phyloP scores from a whole-genome alignment of 257 asterid genomes.

The Mentha longifolia region DNA sequence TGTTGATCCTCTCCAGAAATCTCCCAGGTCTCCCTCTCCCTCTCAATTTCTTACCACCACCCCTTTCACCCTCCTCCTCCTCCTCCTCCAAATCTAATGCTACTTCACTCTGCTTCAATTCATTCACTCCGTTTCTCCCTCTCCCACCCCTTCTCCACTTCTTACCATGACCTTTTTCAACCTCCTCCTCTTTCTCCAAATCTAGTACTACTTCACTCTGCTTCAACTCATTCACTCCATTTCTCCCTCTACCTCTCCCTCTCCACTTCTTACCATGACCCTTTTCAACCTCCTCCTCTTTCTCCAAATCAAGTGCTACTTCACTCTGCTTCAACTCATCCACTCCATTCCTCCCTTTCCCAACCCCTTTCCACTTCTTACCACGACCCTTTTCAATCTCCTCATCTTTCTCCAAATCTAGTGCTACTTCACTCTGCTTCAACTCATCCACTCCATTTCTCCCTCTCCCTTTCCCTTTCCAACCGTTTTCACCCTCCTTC shows the following conservation, averaged over 20 bases:
- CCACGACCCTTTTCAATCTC: constrained; percentile 15
- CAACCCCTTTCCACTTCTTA: not conserved
- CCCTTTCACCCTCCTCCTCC: constrained; percentile 21
- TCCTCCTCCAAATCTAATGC: constrained; percentile 9
- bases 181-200: not conserved
- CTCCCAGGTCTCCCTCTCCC: not conserved
- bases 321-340: too few species aligned
- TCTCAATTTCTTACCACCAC: not conserved
- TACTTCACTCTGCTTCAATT: constrained; percentile 24
- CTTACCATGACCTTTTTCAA: too few species aligned
- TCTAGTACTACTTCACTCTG: constrained; percentile 5
- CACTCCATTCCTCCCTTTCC: too few species aligned
- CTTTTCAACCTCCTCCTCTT: too few species aligned
- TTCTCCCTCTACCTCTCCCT: constrained; percentile 13
- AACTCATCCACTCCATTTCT: not conserved
- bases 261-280: too few species aligned
- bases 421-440: constrained; percentile 16
- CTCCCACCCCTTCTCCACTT: constrained; percentile 3
- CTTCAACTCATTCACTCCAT: constrained; percentile 19
- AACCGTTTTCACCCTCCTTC: too few species aligned
- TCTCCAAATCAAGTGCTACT: too few species aligned
- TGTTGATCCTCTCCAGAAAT: not conserved
- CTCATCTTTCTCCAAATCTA: constrained; percentile 19
- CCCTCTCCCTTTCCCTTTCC: too few species aligned
- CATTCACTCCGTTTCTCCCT: not conserved